Base-by-base conservation (phyloP, 371 early-diverging fungal species). In the Syncephalastrum monosporum region DNA sequence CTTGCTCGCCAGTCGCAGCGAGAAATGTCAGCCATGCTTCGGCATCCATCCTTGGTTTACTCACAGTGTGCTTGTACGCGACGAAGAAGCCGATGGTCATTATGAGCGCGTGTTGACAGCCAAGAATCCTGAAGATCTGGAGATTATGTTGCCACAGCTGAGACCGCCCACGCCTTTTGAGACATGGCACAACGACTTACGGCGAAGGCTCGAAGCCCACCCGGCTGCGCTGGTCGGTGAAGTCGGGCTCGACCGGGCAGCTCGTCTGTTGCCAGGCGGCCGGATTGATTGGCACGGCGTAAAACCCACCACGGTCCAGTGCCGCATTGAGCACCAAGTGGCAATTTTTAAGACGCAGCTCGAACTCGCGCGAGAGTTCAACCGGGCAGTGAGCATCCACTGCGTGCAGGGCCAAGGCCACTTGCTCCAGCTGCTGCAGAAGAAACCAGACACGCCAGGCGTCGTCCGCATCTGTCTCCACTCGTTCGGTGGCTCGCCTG, bases 231-330 rank as follows among this genome's bases (percentile, higher is more conserved):
- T 90, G 12, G 77, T 92, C 0, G 96, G 95, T 38, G 96, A 96
- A 67, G 84, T 92, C 43, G 96, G 96, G 0, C 65, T 96, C 44
- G 96, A 96, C 61, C 80, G 85, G 61, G 77, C 75, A 24, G 94
- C 81, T 19, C 77, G 74, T 41, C 47, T 86, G 12, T 61, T 76
- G n/a, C 81, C 83, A n/a, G 81, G 79, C 19, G 75, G 77, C 5
- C 57, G 64, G 0, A 63, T 64, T 16, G 74, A 73, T n/a, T 79
- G 78, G 66, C 74, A 75, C 42, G 74, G 74, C 1, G 62, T 68
- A 33, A 77, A 74, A 57, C 75, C 81, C 17, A 70, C 69, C 0
- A 74, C 70, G 5, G 71, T 74, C 16, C 58, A 56, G 41, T 86
- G 82, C 53, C 68, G 84, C 4, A 71, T 90, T 16, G 84, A 85